A percentile compares a stretch with the other conserved stretches of the same genome.
These are phyloP conservation scores for Grosmannia clavigera DNA, from an alignment of 2,329 filamentous ascomycete species.

Conservation along the genomic window DNA sequence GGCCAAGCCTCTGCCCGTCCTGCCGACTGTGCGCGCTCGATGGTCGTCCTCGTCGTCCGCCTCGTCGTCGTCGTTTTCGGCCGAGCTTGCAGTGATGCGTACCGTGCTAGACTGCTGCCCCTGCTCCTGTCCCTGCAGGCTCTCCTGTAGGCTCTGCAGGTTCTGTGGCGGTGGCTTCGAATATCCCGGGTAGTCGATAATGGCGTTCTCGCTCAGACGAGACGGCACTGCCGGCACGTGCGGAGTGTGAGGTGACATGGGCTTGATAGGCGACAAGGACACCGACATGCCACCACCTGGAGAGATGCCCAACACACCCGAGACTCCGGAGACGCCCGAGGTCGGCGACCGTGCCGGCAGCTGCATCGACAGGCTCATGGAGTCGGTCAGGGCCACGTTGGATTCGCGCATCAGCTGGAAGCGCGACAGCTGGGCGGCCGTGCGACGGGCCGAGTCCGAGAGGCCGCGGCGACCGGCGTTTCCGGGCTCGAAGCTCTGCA, in stretches of 20 bases:
- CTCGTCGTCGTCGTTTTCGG: neutral
- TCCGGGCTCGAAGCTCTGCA: slow-evolving; percentile 61
- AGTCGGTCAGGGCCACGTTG: slow-evolving; percentile 79
- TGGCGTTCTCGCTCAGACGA: slow-evolving; percentile 81
- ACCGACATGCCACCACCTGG: slow-evolving; percentile 49
- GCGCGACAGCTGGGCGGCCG: slow-evolving; percentile 66
- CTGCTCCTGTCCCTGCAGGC: too few relatives aligned
- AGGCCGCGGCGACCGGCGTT: slow-evolving; percentile 46
- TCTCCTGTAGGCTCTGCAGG: neutral
- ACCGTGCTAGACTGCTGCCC: too few relatives aligned
- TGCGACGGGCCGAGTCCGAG: slow-evolving; percentile 47
- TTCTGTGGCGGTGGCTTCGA: neutral
- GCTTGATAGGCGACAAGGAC: slow-evolving; percentile 70
- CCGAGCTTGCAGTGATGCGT: too few relatives aligned
- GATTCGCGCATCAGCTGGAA: slow-evolving; percentile 86
- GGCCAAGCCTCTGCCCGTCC: too few relatives aligned
- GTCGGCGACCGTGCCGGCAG: slow-evolving; percentile 72
- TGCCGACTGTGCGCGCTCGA: slow-evolving; percentile 9
- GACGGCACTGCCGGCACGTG: slow-evolving; percentile 92
- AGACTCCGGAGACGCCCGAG: slow-evolving; percentile 16
- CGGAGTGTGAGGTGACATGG: slow-evolving; percentile 81
- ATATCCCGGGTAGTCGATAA: slow-evolving; percentile 48
- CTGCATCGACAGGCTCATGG: slow-evolving; percentile 80
- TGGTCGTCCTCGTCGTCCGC: neutral
- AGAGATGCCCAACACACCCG: neutral